Base-by-base conservation (phyloP, 345 rosid species). In the Orychophragmus violaceus region DNA sequence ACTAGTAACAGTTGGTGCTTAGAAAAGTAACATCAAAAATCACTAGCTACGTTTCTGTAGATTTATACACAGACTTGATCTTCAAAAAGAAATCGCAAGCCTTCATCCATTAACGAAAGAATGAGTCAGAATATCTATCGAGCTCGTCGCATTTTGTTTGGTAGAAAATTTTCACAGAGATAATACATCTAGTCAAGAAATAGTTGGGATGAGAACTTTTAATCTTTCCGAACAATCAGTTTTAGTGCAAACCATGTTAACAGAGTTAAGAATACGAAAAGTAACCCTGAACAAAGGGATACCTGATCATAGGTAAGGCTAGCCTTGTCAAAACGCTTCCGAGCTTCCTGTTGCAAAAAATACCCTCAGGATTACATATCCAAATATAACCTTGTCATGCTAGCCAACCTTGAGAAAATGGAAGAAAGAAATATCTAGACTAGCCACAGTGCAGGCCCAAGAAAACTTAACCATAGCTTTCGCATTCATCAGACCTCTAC, bases 301-400 rank as follows among this genome's bases (percentile, higher is more conserved):
- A 91, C 99, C 99, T 95, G 99, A 59, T 95, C 98, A 62, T 95
- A 95, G 29, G 83, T 74, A 70, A 95, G 85, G 71, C 94, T 82
- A 69, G 97, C 91, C 85, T 91, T 95, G 82, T 95, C 99, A 82
- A 95, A 95, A 33, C 84, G 84, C 77, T 87, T 95, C 68, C 96
- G 84, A 25, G 94, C 97, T 89, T 95, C 99, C 98, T 95, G 85
- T 79, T 71, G 53, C 49, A 76, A 79, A 64, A 36, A 50, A 63
- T 55, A 17, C 59, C 59, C 64, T 76, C 75, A 81, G 70, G 55
- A 28, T 17, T 50, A 3, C 25, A 30, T 51, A 59, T 30, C 11
- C 48, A 57, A 37, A 37, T 56, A 64, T 21, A 72, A 64, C 36
- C 14, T 46, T 46, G 25, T 57, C 42, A 62, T 22, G 63, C 17